A percentile compares a stretch with the other conserved stretches of the same genome.
Evolutionary conservation across 2,329 filamentous ascomycete species (phyloP).

Genomic region (Juglanconis oblonga): DNA sequence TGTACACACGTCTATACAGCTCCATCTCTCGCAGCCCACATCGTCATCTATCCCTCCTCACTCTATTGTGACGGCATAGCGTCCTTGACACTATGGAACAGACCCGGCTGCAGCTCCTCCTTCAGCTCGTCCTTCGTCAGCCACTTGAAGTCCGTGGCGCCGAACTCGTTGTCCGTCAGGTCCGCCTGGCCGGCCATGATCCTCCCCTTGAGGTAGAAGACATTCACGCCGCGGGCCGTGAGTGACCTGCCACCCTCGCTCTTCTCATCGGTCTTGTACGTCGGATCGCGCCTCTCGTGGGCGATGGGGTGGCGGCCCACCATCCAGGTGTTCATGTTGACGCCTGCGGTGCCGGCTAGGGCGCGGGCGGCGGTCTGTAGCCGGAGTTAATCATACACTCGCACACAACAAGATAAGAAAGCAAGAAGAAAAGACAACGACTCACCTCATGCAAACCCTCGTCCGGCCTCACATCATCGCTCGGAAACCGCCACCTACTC

Average conservation of each 20-base stretch:
- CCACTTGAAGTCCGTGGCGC: conserved; percentile 85
- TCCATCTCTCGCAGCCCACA: background rate
- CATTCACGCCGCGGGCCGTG: conserved; percentile 62
- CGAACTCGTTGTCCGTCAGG: conserved; percentile 67
- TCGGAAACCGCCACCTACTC: conserved; percentile 79
- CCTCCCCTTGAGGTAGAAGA: conserved; percentile 92
- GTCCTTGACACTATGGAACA: conserved; percentile 74
- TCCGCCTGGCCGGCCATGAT: conserved; percentile 97
- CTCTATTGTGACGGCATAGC: conserved; percentile 57
- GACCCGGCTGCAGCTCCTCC: conserved; percentile 60
- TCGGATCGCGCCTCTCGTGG: conserved; percentile 62
- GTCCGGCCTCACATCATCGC: conserved; percentile 62
- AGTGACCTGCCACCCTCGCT: conserved; percentile 33
- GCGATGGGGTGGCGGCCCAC: conserved; percentile 88
- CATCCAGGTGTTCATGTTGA: conserved; percentile 99
- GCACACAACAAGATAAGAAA: background rate
- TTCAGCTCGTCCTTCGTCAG: conserved; percentile 84
- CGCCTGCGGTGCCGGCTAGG: conserved; percentile 71
- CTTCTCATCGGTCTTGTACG: conserved; percentile 40
- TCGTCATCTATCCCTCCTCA: background rate
- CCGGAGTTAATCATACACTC: background rate
- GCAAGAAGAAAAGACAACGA: background rate
- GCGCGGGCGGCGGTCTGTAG: conserved; percentile 76
- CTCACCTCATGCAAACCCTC: conserved; percentile 83
- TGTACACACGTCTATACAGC: conserved; percentile 1